Conservation (phyloP, 1,139 yeast species). For the Wickerhamomyces sp. region DNA sequence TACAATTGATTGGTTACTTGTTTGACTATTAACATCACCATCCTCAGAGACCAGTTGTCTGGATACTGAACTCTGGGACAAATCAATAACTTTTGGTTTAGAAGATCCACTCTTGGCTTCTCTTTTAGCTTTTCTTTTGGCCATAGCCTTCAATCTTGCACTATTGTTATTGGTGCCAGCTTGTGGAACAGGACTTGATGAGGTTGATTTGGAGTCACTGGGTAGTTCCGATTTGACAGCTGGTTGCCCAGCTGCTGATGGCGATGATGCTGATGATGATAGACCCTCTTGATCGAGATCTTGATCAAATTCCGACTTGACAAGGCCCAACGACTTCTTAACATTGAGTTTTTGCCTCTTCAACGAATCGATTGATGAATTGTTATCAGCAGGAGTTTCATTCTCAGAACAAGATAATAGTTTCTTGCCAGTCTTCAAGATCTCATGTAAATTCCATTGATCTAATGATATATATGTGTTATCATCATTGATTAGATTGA, state of each 20-base stretch:
- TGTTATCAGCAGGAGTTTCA: conserved; percentile 29
- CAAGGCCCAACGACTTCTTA: conserved; percentile 13
- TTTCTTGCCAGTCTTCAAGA: conserved; percentile 65
- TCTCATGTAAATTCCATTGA: conserved; percentile 57
- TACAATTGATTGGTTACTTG: conserved; percentile 11
- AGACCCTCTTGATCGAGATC: conserved; percentile 15
- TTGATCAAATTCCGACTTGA: conserved; percentile 11
- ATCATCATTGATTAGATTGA: conserved; percentile 35
- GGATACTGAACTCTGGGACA: conserved; percentile 74
- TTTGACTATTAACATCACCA: background rate
- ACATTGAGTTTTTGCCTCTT: conserved; percentile 15
- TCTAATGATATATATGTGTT: conserved; percentile 47
- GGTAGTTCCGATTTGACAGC: conserved; percentile 8
- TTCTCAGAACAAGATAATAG: conserved; percentile 65
- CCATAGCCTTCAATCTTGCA: conserved; percentile 91
- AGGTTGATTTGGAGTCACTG: conserved; percentile 5
- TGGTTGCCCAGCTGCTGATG: too few relatives aligned
- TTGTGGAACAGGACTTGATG: conserved; percentile 14
- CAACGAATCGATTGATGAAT: conserved; percentile 26
- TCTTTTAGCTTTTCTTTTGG: conserved; percentile 83
- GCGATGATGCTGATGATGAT: background rate
- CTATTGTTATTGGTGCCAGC: conserved; percentile 41
- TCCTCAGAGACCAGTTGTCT: conserved; percentile 33
- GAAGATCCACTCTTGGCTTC: conserved; percentile 59
- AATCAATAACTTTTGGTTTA: conserved; percentile 58